phyloP scores from a whole-genome alignment of 768 basidiomycete genomes.

The Holtermanniella nyarrowii region DNA sequence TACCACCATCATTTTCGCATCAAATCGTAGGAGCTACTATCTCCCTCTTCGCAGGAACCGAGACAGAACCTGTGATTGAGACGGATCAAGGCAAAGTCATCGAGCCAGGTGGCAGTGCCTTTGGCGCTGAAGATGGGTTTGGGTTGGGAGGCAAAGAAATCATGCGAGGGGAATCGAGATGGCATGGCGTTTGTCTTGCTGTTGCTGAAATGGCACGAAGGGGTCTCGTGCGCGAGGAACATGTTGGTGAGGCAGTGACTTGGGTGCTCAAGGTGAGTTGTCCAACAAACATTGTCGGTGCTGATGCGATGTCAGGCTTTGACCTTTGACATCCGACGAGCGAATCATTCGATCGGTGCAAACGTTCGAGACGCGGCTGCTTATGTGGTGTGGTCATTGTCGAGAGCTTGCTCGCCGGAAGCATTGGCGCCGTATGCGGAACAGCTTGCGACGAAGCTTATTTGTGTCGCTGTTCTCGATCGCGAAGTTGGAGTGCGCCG shows the following conservation, averaged over 20 bases:
- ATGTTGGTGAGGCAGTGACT: conserved; percentile 55
- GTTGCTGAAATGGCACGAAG: conserved; percentile 85
- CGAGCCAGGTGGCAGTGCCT: conserved; percentile 28
- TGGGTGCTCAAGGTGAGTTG: conserved; percentile 67
- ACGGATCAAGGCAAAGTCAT: conserved; percentile 21
- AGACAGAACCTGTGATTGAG: conserved; percentile 25
- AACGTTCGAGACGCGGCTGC: conserved; percentile 89
- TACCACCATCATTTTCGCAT: conserved; percentile 61
- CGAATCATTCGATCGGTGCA: conserved; percentile 85
- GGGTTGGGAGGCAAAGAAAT: conserved; percentile 27
- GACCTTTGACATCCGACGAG: conserved; percentile 82
- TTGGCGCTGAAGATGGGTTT: conserved; percentile 25
- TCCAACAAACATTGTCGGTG: background rate
- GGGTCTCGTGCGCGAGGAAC: conserved; percentile 54
- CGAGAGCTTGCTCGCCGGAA: conserved; percentile 51
- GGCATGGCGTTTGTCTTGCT: conserved; percentile 90
- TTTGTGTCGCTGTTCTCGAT: conserved; percentile 76
- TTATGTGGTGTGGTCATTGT: conserved; percentile 90
- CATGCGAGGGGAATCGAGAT: conserved; percentile 58
- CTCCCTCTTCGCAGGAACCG: conserved; percentile 53
- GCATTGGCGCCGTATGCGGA: conserved; percentile 53
- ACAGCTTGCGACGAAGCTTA: conserved; percentile 58
- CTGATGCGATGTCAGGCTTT: conserved; percentile 53
- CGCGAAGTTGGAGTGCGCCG: conserved; percentile 88
- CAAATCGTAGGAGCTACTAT: conserved; percentile 78